A percentile compares a stretch with the other conserved stretches of the same genome.
Conservation (phyloP, 106 monocot species). For the Cymbidium sinense region DNA sequence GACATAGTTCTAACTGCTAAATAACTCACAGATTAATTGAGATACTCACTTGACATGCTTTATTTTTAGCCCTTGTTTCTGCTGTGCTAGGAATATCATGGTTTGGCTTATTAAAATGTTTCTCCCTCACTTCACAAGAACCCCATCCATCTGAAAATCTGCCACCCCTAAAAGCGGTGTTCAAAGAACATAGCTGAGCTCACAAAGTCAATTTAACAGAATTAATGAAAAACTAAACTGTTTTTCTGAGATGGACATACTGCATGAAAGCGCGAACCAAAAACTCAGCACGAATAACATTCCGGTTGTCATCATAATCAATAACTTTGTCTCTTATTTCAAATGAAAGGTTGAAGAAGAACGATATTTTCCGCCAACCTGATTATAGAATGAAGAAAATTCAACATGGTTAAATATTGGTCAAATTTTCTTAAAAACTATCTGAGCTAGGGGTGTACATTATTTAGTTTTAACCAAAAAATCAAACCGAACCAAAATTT, state of each 20-base stretch:
- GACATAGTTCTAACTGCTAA: neutral
- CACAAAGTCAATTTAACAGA: conserved; percentile 10
- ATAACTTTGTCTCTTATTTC: conserved; percentile 88
- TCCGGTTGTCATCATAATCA: conserved; percentile 85
- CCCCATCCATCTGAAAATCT: conserved; percentile 96
- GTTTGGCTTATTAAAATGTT: conserved; percentile 77
- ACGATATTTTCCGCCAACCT: conserved; percentile 98
- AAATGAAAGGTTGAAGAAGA: conserved; percentile 91
- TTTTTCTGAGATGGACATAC: conserved; percentile 37
- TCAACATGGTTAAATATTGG: neutral
- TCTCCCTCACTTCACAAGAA: conserved; percentile 83
- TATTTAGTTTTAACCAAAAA: no score
- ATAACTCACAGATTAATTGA: neutral
- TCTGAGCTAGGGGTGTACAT: no score
- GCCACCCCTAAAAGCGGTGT: conserved; percentile 53
- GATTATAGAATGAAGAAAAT: neutral
- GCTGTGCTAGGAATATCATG: conserved; percentile 98
- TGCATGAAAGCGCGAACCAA: conserved; percentile 85
- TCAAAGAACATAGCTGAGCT: neutral
- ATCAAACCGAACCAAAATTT: no score
- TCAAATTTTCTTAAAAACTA: neutral
- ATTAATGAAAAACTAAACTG: neutral
- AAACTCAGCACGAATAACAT: conserved; percentile 90
- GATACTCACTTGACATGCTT: conserved; percentile 75
- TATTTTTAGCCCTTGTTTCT: conserved; percentile 98